A percentile compares a stretch with the other conserved stretches of the same genome.
These are phyloP conservation scores for Penicillium ochrochloron DNA, from an alignment of 495 filamentous ascomycete species.

Conservation along the genomic window DNA sequence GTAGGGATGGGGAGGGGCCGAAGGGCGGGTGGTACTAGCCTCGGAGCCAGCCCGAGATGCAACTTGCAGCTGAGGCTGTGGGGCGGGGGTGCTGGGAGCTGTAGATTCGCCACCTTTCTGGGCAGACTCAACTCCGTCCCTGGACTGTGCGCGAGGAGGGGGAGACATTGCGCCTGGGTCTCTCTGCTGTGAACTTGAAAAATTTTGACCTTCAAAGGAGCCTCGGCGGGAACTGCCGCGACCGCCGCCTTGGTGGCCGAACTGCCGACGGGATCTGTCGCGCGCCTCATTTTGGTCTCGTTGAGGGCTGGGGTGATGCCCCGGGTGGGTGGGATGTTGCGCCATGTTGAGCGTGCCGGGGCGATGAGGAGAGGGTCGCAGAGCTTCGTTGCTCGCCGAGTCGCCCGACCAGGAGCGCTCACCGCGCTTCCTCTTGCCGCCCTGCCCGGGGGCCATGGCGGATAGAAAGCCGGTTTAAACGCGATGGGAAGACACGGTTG, in stretches of 20 bases:
- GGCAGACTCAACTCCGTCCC: conserved; percentile 30
- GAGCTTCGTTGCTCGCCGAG: conserved; percentile 50
- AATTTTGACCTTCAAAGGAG: conserved; percentile 39
- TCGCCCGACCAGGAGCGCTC: conserved; percentile 59
- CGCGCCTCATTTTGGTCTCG: conserved; percentile 52
- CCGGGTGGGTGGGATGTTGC: conserved; percentile 46
- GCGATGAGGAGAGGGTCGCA: conserved; percentile 67
- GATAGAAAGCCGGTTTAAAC: conserved; percentile 28
- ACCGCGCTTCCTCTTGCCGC: conserved; percentile 62
- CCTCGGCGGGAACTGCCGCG: conserved; percentile 43
- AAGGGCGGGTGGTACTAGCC: conserved; percentile 24
- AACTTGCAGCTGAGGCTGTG: conserved; percentile 31
- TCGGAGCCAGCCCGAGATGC: conserved; percentile 25
- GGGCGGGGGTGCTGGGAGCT: conserved; percentile 29
- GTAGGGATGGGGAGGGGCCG: conserved; percentile 43
- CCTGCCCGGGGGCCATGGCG: conserved; percentile 57
- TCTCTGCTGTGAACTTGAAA: conserved; percentile 37
- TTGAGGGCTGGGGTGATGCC: conserved; percentile 40
- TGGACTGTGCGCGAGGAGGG: conserved; percentile 37
- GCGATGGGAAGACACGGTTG: conserved; percentile 36
- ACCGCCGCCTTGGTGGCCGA: conserved; percentile 45
- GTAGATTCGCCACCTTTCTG: conserved; percentile 32
- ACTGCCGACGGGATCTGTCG: conserved; percentile 47
- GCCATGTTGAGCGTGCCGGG: conserved; percentile 63
- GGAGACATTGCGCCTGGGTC: conserved; percentile 44